These are phyloP conservation scores for Pseudodiploospora longispora DNA, from an alignment of 2,329 filamentous ascomycete genomes.

Conservation along the genomic window DNA sequence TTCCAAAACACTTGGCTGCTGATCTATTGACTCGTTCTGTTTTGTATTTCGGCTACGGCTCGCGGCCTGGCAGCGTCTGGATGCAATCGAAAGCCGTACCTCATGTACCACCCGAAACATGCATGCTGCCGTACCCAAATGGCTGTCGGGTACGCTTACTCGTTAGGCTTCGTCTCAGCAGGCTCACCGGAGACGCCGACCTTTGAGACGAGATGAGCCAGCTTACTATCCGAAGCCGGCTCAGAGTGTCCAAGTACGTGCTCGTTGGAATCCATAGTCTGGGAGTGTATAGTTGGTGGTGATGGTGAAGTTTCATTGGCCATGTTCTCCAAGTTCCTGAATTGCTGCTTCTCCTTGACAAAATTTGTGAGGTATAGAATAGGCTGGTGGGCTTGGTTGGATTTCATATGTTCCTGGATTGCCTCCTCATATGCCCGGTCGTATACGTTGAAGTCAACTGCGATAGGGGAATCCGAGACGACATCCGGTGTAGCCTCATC, in stretches of 20 bases:
- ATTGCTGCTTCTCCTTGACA: slow-evolving; percentile 35
- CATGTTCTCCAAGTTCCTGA: slow-evolving; percentile 29
- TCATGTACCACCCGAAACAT: no score
- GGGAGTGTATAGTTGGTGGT: slow-evolving; percentile 8
- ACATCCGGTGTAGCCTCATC: slow-evolving; percentile 35
- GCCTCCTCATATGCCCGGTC: slow-evolving; percentile 72
- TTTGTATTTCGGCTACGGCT: no score
- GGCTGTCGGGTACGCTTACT: no score
- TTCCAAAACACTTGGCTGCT: no score
- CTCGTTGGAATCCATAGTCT: slow-evolving; percentile 8
- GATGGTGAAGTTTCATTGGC: slow-evolving; percentile 22
- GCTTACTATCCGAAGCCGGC: slow-evolving; percentile 4
- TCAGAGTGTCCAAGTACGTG: slow-evolving; percentile 7
- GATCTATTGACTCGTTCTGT: no score
- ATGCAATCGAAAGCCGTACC: no score
- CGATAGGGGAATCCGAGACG: slow-evolving; percentile 77
- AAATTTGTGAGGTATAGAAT: slow-evolving; percentile 42
- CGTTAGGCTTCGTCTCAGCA: background rate
- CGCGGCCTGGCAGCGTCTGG: no score
- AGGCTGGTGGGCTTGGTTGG: slow-evolving; percentile 31
- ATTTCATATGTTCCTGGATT: slow-evolving; percentile 65
- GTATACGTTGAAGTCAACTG: slow-evolving; percentile 81
- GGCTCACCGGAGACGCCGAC: slow-evolving; percentile 7
- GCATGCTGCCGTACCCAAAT: no score
- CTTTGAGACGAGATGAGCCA: slow-evolving; percentile 10